Evolutionary conservation across 2,329 filamentous ascomycete species (phyloP), one percentile per base, ranked within the genome.

Genomic region (Cordyceps fumosorosea): DNA sequence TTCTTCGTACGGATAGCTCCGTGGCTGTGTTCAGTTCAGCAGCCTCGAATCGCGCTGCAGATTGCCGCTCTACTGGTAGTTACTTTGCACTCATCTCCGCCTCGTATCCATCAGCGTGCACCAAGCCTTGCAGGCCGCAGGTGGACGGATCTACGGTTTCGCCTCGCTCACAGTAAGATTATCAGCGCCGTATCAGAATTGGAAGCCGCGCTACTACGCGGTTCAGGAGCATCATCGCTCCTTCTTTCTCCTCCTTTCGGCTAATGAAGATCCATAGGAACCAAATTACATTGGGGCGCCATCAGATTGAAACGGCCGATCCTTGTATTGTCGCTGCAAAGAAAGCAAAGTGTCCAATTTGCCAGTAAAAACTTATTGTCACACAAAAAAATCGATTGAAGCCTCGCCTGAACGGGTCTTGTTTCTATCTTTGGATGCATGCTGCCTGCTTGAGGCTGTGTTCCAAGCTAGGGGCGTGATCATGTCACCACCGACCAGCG

Each of bases 341-440:
- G 12, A 37, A 37, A 37, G 12, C 3, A 37, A 37, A 37, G 29
- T 7, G 29, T 29, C 29, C 29, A 29, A 29, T 29, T 29, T 29
- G 29, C 29, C 29, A 29, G 29, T 29, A 37, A 10, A 37, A 37
- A 12, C 34, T 14, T 14, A 37, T 11, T 37, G 10, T 37, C 42
- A 24, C 24, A 34, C 42, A 29, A 10, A 3, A 22, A 22, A 10
- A 22, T 20, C 42, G n/a, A 8, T 47, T n/a, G 44, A 12, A 18
- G n/a, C 10, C 50, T n/a, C 10, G 6, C 7, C 18, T n/a, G 7
- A 59, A 29, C 32, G 50, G 47, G 16, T 14, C 40, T 4, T 37
- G 24, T 54, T 54, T 60, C 58, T 60, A 60, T 60, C 58, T 60
- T 60, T 60, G 51, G 58, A n/a, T 26, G 34, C 26, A n/a, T 26